A percentile compares a stretch with the other conserved stretches of the same genome.
phyloP scores from a whole-genome alignment of 306 rosid genomes.

The Cucurbita pepo region DNA sequence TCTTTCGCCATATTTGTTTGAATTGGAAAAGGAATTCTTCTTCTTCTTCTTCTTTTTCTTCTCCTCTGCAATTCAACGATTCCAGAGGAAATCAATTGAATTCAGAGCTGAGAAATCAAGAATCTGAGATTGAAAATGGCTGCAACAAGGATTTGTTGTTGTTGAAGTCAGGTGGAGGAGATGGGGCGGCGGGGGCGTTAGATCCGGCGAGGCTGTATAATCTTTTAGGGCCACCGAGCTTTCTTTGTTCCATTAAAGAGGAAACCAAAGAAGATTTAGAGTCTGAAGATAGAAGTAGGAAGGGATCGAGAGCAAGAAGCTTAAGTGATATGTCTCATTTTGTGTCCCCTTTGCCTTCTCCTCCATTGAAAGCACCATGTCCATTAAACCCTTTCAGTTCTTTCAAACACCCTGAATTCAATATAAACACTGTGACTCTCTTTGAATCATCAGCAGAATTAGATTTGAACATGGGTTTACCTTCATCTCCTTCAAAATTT shows the following conservation, averaged over 20 bases:
- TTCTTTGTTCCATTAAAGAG: slow-evolving; percentile 80
- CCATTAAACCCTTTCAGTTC: slow-evolving; percentile 36
- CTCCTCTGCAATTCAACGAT: too few relatives aligned
- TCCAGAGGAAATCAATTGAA: too few relatives aligned
- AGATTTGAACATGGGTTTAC: slow-evolving; percentile 37
- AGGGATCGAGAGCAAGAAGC: slow-evolving; percentile 59
- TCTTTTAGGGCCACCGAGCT: slow-evolving; percentile 73
- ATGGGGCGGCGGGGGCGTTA: too few relatives aligned
- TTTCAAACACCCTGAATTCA: slow-evolving; percentile 50
- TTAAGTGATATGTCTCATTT: slow-evolving; percentile 39
- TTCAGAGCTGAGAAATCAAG: too few relatives aligned
- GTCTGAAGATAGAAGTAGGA: slow-evolving; percentile 60
- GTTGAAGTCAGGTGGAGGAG: too few relatives aligned
- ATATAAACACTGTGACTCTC: slow-evolving; percentile 58
- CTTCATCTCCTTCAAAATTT: slow-evolving; percentile 86
- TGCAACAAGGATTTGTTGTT: too few relatives aligned
- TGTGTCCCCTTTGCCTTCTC: slow-evolving; percentile 38
- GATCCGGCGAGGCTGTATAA: slow-evolving; percentile 69
- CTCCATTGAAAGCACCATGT: slow-evolving; percentile 27
- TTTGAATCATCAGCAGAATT: slow-evolving; percentile 48
- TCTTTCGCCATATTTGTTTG: not conserved
- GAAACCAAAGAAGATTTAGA: slow-evolving; percentile 86
- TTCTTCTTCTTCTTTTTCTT: not conserved
- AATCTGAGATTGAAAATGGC: too few relatives aligned
- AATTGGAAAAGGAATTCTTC: not conserved